Evolutionary conservation across 306 rosid genomes (phyloP).

Genomic region (Inga leiocalycina): DNA sequence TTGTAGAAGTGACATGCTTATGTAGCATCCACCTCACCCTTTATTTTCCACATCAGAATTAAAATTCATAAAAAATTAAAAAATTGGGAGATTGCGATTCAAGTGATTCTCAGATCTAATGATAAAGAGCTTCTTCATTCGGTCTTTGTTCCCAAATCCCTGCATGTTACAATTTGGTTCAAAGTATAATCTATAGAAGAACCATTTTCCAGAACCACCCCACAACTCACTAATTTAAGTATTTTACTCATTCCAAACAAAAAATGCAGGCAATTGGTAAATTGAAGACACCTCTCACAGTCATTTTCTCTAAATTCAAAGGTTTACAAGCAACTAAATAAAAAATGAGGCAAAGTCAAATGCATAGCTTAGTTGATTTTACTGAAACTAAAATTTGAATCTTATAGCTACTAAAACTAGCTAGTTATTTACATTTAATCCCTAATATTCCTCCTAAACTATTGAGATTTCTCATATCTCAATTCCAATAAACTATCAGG

Average conservation of each 20-base stretch:
- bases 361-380: neutral
- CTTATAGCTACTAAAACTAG: neutral
- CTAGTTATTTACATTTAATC: too few species aligned
- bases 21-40: too few species aligned
- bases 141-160: conserved; percentile 20
- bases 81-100: too few species aligned
- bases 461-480: too few species aligned
- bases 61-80: too few species aligned
- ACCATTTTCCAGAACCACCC: conserved; percentile 6
- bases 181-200: conserved; percentile 10
- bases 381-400: neutral
- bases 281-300: neutral
- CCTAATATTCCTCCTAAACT: too few species aligned
- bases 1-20: too few species aligned
- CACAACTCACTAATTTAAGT: neutral
- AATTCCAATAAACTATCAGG: too few species aligned
- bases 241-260: neutral
- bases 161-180: conserved; percentile 14
- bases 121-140: too few species aligned
- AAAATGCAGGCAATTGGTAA: neutral
- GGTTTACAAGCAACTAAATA: neutral
- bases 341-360: neutral
- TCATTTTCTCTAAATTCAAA: neutral
- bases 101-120: too few species aligned
- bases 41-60: too few species aligned